Percentiles rank a stretch among this genome's conserved stretches.
Evolutionary conservation across 2,329 filamentous ascomycete species (phyloP).

Genomic region (Gnomoniopsis smithogilvyi): DNA sequence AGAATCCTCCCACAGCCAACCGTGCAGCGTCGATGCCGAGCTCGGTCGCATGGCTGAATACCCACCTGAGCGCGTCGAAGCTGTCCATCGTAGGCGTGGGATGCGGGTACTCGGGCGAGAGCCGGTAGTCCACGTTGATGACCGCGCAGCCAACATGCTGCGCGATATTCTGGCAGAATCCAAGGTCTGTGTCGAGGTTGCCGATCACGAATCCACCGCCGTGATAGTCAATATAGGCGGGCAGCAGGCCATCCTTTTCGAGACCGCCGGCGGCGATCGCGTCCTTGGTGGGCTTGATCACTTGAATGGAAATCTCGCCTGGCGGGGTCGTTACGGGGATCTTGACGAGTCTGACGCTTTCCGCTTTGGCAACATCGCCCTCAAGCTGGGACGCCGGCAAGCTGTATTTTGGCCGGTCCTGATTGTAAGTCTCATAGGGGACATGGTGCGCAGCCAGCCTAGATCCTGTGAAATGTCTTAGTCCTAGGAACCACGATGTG

Average conservation of each 20-base stretch:
- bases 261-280: slow-evolving; percentile 4
- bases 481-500: background rate
- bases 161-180: slow-evolving; percentile 10
- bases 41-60: slow-evolving; percentile 23
- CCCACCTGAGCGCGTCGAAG: slow-evolving; percentile 24
- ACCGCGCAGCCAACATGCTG: slow-evolving; percentile 14
- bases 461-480: background rate
- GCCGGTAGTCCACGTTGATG: slow-evolving; percentile 15
- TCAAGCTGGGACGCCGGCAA: slow-evolving; percentile 9
- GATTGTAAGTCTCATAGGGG: slow-evolving; percentile 13
- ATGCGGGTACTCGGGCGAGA: slow-evolving; percentile 11
- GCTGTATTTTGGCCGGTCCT: slow-evolving; percentile 14
- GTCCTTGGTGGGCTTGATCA: slow-evolving; percentile 6
- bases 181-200: slow-evolving; percentile 3
- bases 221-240: slow-evolving; percentile 13
- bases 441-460: slow-evolving; percentile 14
- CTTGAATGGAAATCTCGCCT: slow-evolving; percentile 12
- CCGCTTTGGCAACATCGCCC: slow-evolving; percentile 2
- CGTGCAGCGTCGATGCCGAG: slow-evolving; percentile 10
- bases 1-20: slow-evolving; percentile 12
- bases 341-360: background rate
- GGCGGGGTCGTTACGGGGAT: slow-evolving; percentile 3
- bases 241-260: slow-evolving; percentile 1
- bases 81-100: slow-evolving; percentile 12
- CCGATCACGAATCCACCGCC: slow-evolving; percentile 17